Evolutionary conservation across 768 basidiomycete genomes (phyloP), one percentile per base, ranked within the genome.

Genomic region (Clitopilus hobsonii): DNA sequence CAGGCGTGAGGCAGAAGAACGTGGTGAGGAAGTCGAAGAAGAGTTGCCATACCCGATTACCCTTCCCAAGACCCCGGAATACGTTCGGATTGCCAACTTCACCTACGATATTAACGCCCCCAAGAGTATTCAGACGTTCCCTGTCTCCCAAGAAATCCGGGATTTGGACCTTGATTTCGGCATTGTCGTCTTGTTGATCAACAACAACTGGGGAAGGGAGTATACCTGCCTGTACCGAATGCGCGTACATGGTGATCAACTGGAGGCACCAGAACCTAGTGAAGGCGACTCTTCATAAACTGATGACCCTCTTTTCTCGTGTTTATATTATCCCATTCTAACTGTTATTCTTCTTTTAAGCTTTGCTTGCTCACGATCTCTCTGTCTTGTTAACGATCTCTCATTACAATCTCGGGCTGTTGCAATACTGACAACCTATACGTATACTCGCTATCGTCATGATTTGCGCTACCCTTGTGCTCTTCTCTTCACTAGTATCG

Each of bases 181-280:
- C 1, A 74, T 96, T 52, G 89, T 98, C 24, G 84, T 88, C 56
- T 75, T 97, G 65, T 74, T 82, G 58, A 75, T 98, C 61, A 78
- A 84, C 70, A 88, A 75, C 65, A 98, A 98, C 66, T 98, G 94
- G 88, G 96, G 95, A 38, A 75, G 77, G 69, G 76, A 78, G 5
- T 91, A 81, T 66, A 97, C 95, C 0, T 98, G 96, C 69, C 69
- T 98, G 32, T 98, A 94, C 69, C 84, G 91, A 41, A 74, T 93
- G 71, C 81, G 91, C 38, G 88, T 91, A 26, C 90, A 92, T 62
- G 91, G 91, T 14, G 72, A 81, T 60, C 74, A 67, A 54, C 62
- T 84, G 51, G 77, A 69, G 10, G 78, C 66, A 18, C 74, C 76
- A 5, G 59, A 67, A 32, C 74, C 76, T 4, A 67, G 57, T 38